Percentiles rank a stretch among this genome's conserved stretches.
Evolutionary conservation across 129 eudicot genomes (phyloP).

Genomic region (Heracleum sosnowskyi): DNA sequence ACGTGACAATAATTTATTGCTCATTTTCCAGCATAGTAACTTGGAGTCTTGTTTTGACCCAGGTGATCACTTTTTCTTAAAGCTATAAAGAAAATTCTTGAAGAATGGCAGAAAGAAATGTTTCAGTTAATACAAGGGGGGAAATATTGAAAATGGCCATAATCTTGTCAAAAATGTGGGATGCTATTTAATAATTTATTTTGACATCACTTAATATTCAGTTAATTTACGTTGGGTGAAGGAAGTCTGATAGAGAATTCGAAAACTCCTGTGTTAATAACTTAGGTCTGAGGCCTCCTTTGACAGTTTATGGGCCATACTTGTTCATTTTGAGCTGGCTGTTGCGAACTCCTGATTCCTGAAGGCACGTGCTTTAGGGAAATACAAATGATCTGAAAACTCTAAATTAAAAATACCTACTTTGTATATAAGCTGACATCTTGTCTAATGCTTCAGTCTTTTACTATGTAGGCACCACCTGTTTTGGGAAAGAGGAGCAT

Average conservation of each 20-base stretch:
- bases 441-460: not conserved
- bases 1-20: not conserved
- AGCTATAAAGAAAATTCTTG: not conserved
- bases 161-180: not conserved
- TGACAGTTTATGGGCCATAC: not conserved
- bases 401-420: not conserved
- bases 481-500: constrained; percentile 85
- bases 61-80: not conserved
- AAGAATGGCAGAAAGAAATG: not conserved
- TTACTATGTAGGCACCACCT: constrained; percentile 74
- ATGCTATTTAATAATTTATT: not conserved
- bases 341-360: not conserved
- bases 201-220: not conserved
- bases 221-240: not conserved
- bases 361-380: not conserved
- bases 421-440: constrained; percentile 6
- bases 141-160: not conserved
- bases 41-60: not conserved
- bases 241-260: not conserved
- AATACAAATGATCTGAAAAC: not conserved
- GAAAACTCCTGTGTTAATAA: not conserved
- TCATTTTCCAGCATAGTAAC: not conserved
- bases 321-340: not conserved
- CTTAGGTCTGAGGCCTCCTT: not conserved
- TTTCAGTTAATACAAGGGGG: not conserved